Evolutionary conservation across 2,329 filamentous ascomycete species (phyloP), one percentile per base, ranked within the genome.

Genomic region (Cryphonectria carpinicola): DNA sequence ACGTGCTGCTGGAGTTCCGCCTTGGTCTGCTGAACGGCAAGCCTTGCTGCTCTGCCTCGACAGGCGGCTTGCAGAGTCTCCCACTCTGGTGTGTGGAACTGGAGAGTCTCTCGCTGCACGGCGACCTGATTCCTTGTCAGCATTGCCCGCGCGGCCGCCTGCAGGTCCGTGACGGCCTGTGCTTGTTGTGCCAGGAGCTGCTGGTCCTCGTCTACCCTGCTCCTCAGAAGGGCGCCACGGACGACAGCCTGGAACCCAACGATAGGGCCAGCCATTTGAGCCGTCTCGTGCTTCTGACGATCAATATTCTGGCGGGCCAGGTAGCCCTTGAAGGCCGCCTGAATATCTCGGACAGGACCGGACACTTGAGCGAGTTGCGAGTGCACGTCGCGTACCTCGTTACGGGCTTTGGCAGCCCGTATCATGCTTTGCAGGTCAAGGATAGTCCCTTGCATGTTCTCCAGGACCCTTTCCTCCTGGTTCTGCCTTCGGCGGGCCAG

Each of bases 401-500:
- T 80, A 73, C 89, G 87, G 73, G 85, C 86, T 77, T 90, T 92
- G 71, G 87, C 87, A 32, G 91, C 93, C 76, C 93, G 86, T 78
- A 94, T 88, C 63, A 97, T 84, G 79, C 90, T 97, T 80, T 99
- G 96, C 17, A 99, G 84, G 76, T 90, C 89, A 72, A 96, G 81
- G 62, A 98, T 87, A 72, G 93, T 88, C 7, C 85, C 84, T 79
- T 95, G 92, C 69, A 90, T 87, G 67, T 87, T 87, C 77, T 90
- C 89, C 88, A 90, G 93, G 77, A 90, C 87, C 69, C 88, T 82
- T 75, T 93, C 89, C 71, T 90, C 89, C 56, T 87, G 85, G 72
- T 84, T 82, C 76, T 92, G 84, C 54, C 86, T 86, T 66, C 84
- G 87, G 72, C 96, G 89, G 35, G 91, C 86, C 54, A 98, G 82